Evolutionary conservation across 225 moss, liverwort and hornwort species (phyloP).

Genomic region (Pleurozium schreberi): DNA sequence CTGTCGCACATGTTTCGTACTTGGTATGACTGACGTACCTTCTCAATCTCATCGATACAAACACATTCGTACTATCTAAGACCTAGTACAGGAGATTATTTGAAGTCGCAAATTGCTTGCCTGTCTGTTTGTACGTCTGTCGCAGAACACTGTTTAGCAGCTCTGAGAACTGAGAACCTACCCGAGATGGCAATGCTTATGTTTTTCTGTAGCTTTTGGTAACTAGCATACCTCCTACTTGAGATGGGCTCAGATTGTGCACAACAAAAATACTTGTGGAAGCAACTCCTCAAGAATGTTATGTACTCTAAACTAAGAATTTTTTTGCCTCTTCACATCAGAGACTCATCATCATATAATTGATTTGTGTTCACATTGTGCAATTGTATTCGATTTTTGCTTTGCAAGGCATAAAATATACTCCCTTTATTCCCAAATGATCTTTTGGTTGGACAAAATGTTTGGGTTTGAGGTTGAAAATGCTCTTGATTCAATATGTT

Average conservation of each 20-base stretch:
- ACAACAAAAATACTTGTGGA: neutral
- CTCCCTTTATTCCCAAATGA: too few relatives aligned
- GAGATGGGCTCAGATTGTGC: neutral
- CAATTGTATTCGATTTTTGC: neutral
- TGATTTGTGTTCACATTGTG: neutral
- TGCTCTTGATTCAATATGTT: too few relatives aligned
- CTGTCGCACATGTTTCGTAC: constrained; percentile 11
- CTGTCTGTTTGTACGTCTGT: neutral
- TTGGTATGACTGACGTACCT: neutral
- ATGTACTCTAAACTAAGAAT: neutral
- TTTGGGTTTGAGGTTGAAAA: too few relatives aligned
- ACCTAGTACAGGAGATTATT: neutral
- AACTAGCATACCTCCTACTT: neutral
- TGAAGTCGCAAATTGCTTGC: neutral
- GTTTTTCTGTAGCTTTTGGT: neutral
- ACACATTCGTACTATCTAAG: neutral
- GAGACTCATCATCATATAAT: neutral
- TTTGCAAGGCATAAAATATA: neutral
- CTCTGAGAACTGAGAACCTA: neutral
- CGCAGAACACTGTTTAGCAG: too few relatives aligned
- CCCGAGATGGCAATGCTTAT: neutral
- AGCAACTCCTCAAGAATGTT: neutral
- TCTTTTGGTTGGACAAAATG: too few relatives aligned
- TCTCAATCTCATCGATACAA: neutral
- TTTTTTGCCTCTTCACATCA: neutral